phyloP scores from a whole-genome alignment of 345 rosid genomes.

The Aurinia saxatilis region DNA sequence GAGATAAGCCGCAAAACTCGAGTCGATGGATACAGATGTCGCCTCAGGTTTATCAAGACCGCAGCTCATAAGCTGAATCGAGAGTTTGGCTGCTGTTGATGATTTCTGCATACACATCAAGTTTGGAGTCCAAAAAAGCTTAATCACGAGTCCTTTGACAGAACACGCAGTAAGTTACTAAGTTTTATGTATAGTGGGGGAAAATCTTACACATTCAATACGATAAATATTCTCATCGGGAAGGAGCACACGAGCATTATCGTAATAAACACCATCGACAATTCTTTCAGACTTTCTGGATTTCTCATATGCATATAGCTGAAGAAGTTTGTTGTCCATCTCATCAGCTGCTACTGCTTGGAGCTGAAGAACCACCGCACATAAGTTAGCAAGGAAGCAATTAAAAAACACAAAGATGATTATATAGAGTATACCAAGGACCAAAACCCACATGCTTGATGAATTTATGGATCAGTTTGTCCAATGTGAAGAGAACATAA shows the following conservation, averaged over 20 bases:
- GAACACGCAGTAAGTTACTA: no score
- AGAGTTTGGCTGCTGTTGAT: conserved; percentile 42
- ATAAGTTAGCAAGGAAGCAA: not conserved
- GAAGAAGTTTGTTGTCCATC: conserved; percentile 83
- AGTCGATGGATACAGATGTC: conserved; percentile 67
- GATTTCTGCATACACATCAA: conserved; percentile 41
- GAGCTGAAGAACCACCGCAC: conserved; percentile 41
- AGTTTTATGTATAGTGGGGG: not conserved
- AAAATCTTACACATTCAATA: conserved; percentile 73
- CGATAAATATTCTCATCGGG: conserved; percentile 80
- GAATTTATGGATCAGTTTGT: conserved; percentile 75
- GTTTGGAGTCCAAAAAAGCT: not conserved
- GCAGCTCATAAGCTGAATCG: conserved; percentile 80
- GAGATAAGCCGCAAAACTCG: conserved; percentile 67
- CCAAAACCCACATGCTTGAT: conserved; percentile 56
- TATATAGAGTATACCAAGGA: not conserved
- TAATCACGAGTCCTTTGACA: not conserved
- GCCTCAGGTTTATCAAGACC: conserved; percentile 82
- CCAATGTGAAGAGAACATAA: conserved; percentile 79
- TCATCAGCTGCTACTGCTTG: conserved; percentile 73
- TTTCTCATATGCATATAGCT: conserved; percentile 70
- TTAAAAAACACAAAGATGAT: not conserved
- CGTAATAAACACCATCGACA: conserved; percentile 61
- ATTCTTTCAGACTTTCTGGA: conserved; percentile 58
- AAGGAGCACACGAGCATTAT: conserved; percentile 67